Conservation (phyloP, 2,329 filamentous ascomycete species). For the Daldinia eschscholtzii region DNA sequence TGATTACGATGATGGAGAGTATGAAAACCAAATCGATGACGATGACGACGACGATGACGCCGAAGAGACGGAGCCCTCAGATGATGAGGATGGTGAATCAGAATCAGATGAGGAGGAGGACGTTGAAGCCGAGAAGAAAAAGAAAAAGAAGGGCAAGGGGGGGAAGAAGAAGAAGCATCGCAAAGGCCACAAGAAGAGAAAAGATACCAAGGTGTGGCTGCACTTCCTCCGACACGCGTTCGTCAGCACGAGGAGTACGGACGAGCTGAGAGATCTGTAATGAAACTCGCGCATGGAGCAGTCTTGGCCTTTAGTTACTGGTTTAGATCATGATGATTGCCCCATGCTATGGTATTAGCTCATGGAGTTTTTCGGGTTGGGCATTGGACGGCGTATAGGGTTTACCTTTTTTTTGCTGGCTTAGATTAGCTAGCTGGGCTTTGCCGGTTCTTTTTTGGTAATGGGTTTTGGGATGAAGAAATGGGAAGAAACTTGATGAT, state of each 20-base stretch:
- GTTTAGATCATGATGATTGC: not conserved
- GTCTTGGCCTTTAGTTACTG: not conserved
- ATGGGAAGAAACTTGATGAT: slow-evolving; percentile 1
- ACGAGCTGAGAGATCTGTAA: slow-evolving; percentile 69
- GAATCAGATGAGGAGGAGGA: slow-evolving; percentile 27
- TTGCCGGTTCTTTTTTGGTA: not conserved
- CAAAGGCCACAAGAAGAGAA: slow-evolving; percentile 59
- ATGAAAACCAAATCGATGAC: slow-evolving; percentile 45
- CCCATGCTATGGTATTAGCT: too few species aligned
- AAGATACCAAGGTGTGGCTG: slow-evolving; percentile 78
- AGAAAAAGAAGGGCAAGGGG: slow-evolving; percentile 63
- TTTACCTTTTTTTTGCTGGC: too few species aligned
- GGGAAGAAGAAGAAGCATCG: slow-evolving; percentile 67
- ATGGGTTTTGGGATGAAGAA: not conserved
- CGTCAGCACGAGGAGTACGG: slow-evolving; percentile 76
- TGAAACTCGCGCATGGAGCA: not conserved
- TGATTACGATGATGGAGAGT: slow-evolving; percentile 17
- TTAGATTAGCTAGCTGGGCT: not conserved
- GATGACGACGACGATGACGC: slow-evolving; percentile 42
- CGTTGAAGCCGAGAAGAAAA: slow-evolving; percentile 54
- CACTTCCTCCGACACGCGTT: slow-evolving; percentile 84
- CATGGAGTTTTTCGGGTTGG: too few species aligned
- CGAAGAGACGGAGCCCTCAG: slow-evolving; percentile 42
- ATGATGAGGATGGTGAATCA: slow-evolving; percentile 47
- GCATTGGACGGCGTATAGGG: too few species aligned